Evolutionary conservation across 345 rosid species (phyloP).

Genomic region (Viola odorata): DNA sequence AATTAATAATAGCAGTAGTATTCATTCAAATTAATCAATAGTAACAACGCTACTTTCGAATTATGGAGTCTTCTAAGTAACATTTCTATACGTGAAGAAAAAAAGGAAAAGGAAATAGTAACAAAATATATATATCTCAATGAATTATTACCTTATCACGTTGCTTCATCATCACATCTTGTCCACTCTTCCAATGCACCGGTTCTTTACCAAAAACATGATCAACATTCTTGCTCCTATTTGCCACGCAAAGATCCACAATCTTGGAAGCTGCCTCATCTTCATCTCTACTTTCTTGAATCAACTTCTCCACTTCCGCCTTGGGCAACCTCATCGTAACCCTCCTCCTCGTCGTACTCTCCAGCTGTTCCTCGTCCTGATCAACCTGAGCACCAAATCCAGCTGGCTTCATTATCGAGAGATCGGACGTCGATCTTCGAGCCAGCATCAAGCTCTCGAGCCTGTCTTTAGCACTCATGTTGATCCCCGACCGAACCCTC

Average conservation of each 20-base stretch:
- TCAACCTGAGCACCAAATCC: slow-evolving; percentile 6
- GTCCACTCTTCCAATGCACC: slow-evolving; percentile 30
- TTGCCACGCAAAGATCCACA: slow-evolving; percentile 44
- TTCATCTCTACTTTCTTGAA: slow-evolving; percentile 50
- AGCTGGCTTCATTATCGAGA: slow-evolving; percentile 39
- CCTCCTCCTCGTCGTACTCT: slow-evolving; percentile 23
- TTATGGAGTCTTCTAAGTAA: too few relatives aligned
- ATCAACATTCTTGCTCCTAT: background rate
- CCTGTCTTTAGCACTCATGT: slow-evolving; percentile 82
- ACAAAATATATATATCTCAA: background rate
- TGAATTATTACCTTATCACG: slow-evolving; percentile 39
- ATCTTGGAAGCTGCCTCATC: slow-evolving; percentile 67
- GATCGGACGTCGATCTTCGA: slow-evolving; percentile 74
- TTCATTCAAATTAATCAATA: too few relatives aligned
- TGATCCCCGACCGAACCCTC: slow-evolving; percentile 70
- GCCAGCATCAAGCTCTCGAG: slow-evolving; percentile 75
- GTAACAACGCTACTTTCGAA: too few relatives aligned
- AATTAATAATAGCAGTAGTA: too few relatives aligned
- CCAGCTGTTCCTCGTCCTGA: background rate
- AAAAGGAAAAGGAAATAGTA: too few relatives aligned
- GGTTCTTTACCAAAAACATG: background rate
- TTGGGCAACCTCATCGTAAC: slow-evolving; percentile 64
- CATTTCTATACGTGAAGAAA: too few relatives aligned
- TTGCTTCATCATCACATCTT: slow-evolving; percentile 31
- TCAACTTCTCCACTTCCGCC: slow-evolving; percentile 60